phyloP scores from a whole-genome alignment of 768 basidiomycete species.

The Lentinus brumalis region DNA sequence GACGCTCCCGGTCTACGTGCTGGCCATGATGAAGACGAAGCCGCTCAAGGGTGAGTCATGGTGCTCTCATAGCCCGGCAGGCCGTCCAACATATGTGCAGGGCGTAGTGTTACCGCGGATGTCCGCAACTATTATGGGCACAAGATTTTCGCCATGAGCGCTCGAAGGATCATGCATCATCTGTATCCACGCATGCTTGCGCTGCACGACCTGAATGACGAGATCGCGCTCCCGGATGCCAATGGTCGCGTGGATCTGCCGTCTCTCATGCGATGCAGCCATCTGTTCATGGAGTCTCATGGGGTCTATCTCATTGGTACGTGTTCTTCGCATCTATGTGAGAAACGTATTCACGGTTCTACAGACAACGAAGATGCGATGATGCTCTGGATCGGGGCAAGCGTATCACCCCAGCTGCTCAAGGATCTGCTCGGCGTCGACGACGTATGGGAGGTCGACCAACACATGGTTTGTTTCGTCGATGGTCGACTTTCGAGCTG shows the following conservation, averaged over 20 bases:
- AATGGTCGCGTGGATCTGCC: constrained; percentile 69
- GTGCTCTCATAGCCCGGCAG: neutral
- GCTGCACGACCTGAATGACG: constrained; percentile 78
- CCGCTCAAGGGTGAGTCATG: constrained; percentile 75
- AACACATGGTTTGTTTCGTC: constrained; percentile 61
- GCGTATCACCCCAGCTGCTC: constrained; percentile 79
- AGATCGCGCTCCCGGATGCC: constrained; percentile 67
- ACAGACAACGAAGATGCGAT: constrained; percentile 86
- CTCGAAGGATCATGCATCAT: constrained; percentile 70
- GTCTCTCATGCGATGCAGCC: constrained; percentile 76
- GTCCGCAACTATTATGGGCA: constrained; percentile 88
- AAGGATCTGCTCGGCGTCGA: constrained; percentile 85
- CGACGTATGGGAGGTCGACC: constrained; percentile 68
- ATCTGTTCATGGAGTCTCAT: constrained; percentile 85
- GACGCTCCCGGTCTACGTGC: constrained; percentile 76
- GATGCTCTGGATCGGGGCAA: constrained; percentile 89
- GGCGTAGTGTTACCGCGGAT: constrained; percentile 88
- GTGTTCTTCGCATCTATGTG: constrained; percentile 17
- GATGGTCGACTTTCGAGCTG: neutral
- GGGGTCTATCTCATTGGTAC: constrained; percentile 93
- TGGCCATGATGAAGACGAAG: constrained; percentile 86
- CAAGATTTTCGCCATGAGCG: constrained; percentile 67
- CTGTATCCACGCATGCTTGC: constrained; percentile 90
- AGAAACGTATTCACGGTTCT: neutral
- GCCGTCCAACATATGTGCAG: constrained; percentile 40